phyloP scores from a whole-genome alignment of 1,284 basidiomycete species.

The Rhodofomes roseus region DNA sequence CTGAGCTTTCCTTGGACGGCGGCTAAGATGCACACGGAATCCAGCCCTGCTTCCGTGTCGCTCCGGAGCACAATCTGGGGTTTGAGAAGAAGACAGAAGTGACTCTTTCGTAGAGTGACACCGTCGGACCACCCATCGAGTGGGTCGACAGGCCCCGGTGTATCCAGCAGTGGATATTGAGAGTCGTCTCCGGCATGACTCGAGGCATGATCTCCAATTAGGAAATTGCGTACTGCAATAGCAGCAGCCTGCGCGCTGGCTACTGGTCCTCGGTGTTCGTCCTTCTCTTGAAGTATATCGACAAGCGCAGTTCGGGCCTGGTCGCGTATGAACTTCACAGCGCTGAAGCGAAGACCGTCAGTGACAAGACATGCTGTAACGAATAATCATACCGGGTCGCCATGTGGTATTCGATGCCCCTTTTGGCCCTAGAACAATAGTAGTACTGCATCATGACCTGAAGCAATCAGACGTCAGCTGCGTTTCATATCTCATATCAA shows the following conservation, averaged over 20 bases:
- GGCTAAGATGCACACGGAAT: conserved; percentile 69
- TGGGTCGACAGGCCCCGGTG: conserved; percentile 41
- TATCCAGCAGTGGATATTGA: conserved; percentile 15
- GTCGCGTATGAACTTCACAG: conserved; percentile 82
- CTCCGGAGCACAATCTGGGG: conserved; percentile 87
- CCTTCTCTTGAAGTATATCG: conserved; percentile 29
- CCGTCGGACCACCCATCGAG: conserved; percentile 70
- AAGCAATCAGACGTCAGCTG: neutral
- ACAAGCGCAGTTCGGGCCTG: conserved; percentile 55
- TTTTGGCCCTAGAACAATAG: conserved; percentile 72
- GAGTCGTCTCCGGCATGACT: conserved; percentile 43
- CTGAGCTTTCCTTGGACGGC: conserved; percentile 83
- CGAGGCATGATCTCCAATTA: conserved; percentile 43
- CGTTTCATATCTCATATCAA: too few species aligned
- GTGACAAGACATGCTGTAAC: neutral
- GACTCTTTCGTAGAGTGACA: conserved; percentile 63
- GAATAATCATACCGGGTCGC: conserved; percentile 63
- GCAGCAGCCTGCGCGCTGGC: conserved; percentile 58
- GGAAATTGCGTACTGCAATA: conserved; percentile 56
- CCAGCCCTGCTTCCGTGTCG: conserved; percentile 52
- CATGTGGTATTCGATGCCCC: conserved; percentile 86
- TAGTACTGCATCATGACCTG: conserved; percentile 90
- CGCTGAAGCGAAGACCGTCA: conserved; percentile 38
- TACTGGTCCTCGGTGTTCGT: conserved; percentile 34
- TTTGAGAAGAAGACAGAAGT: conserved; percentile 84